Conservation (phyloP, 108 stramenopile genomes). For the Fragilaria radians region DNA sequence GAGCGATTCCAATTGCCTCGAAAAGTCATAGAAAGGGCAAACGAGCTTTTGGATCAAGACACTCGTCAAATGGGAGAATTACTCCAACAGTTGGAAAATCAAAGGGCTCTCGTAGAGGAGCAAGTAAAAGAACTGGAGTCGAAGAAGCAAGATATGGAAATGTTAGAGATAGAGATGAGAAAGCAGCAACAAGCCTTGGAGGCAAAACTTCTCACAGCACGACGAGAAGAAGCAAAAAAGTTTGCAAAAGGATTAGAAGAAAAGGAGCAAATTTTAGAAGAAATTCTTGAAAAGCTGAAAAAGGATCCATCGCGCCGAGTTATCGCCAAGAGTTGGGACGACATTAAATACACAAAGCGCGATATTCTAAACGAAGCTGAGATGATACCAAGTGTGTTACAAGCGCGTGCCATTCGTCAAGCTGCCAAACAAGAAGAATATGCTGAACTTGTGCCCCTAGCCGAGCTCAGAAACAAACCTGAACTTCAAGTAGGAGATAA, state of each 20-base stretch:
- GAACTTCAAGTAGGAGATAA: conserved; percentile 50
- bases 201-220: conserved; percentile 53
- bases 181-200: conserved; percentile 59
- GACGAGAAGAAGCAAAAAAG: conserved; percentile 69
- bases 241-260: conserved; percentile 83
- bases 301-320: conserved; percentile 70
- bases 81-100: conserved; percentile 76
- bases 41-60: conserved; percentile 75
- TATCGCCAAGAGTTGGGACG: conserved; percentile 80
- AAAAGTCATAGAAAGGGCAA: conserved; percentile 66
- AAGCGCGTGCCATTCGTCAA: conserved; percentile 12
- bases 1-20: conserved; percentile 70
- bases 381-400: conserved; percentile 53
- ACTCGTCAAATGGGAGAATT: conserved; percentile 84
- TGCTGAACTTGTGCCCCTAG: conserved; percentile 64
- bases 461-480: conserved; percentile 47
- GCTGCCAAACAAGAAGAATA: conserved; percentile 17
- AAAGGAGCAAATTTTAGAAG: conserved; percentile 83
- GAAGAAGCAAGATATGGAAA: conserved; percentile 60
- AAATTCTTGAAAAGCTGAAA: conserved; percentile 72
- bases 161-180: conserved; percentile 63
- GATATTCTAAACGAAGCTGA: conserved; percentile 74
- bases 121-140: conserved; percentile 61
- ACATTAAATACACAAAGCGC: conserved; percentile 78
- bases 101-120: conserved; percentile 63